Base-by-base conservation (phyloP, 2,329 filamentous ascomycete species). In the Fusarium brachygibbosum region DNA sequence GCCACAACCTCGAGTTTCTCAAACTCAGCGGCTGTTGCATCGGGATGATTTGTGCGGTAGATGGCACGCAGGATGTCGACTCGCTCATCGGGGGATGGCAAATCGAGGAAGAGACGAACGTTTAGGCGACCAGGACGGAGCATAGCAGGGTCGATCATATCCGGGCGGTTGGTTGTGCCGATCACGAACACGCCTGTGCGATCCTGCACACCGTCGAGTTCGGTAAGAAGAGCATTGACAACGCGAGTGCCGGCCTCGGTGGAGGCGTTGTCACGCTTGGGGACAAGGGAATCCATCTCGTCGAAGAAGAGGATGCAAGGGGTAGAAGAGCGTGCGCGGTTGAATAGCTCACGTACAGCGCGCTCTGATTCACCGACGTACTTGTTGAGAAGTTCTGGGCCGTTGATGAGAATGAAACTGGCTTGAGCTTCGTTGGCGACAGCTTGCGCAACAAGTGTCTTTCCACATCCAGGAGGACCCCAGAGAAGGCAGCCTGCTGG, bases 291-390 rank as follows among this genome's bases (percentile, higher is more conserved):
- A 79, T 99, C 96, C 53, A 99, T 87, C 81, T 99, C 96, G 78
- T 99, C 96, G 77, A 99, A 98, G 86, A 99, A 98, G 61, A 99
- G 90, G 56, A 99, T 93, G 76, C 95, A 98, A 1, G 96, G 96
- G 1, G 94, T 87, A 10, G 92, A 95, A 1, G 92, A 92, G 52
- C 94, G 88, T 1, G 96, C 96, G 17, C 95, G 91, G 68, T 90
- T 88, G 79, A 99, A 99, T 1, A 98, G 91, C 77, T 97, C 93
- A 23, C 96, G 90, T 2, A 99, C 92, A 1, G 94, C 93, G 13
- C 95, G 91, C 81, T 99, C 96, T 9, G 93, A 97, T 80, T 99
- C 96, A 71, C 96, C 96, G 12, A 99, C 94, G 77, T 95, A 99
- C 80, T 98, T 99, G 84, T 98, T 98, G 45, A 99, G 87, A 12